Conservation (phyloP, 108 stramenopile genomes). For the Cylindrotheca fusiformis region DNA sequence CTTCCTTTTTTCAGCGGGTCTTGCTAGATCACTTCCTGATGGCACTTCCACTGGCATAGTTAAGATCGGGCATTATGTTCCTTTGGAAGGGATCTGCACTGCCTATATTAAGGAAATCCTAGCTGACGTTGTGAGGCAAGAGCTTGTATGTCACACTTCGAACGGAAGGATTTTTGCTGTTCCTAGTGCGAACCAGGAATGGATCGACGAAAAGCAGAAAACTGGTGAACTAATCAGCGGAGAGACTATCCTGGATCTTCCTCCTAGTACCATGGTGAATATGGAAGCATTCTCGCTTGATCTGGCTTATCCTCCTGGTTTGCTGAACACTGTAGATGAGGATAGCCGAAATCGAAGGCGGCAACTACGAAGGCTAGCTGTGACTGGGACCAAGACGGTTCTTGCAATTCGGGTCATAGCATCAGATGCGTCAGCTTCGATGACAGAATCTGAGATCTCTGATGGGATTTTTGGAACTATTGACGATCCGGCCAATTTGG, state of each 20-base stretch:
- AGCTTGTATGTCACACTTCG: neutral
- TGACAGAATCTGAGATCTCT: neutral
- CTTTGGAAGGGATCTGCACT: too few species aligned
- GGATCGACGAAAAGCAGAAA: neutral
- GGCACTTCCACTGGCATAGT: too few species aligned
- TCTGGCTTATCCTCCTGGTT: neutral
- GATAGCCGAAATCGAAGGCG: neutral
- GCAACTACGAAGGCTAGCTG: neutral
- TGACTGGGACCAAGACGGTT: neutral
- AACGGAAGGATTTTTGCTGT: neutral
- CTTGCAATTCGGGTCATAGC: slow-evolving; percentile 30
- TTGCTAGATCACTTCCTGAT: too few species aligned
- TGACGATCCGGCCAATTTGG: neutral
- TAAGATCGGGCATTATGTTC: too few species aligned
- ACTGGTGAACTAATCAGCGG: neutral
- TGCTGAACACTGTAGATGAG: neutral
- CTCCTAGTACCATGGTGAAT: neutral
- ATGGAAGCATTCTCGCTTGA: neutral
- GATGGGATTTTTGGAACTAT: slow-evolving; percentile 2
- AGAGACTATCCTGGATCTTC: neutral
- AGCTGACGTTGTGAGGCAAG: too few species aligned
- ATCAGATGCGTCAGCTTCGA: slow-evolving; percentile 6
- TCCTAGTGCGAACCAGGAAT: neutral
- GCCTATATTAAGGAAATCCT: too few species aligned
- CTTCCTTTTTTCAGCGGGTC: too few species aligned